Evolutionary conservation across 1,139 yeast species (phyloP), one percentile per base, ranked within the genome.

Genomic region (Candida smagusa): DNA sequence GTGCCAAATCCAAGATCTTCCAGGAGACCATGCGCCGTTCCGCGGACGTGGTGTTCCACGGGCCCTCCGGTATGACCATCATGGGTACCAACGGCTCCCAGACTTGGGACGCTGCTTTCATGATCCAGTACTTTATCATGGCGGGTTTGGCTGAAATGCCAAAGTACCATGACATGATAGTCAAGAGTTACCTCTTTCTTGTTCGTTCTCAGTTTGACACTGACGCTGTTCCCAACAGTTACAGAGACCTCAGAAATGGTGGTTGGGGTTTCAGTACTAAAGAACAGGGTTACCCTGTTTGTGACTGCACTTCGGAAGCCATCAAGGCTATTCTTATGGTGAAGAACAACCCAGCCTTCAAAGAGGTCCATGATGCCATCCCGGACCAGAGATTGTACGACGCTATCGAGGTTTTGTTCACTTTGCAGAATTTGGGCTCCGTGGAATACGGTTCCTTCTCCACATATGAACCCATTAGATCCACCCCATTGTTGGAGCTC

Each of bases 11-110:
- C 0, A 65, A 65, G 3, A 74, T 73, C 16, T 89, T 87, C 58
- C 53, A 69, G 38, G 65, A 71, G 26, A 74, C 84, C 30, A 58
- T 75, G 36, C 71, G 66, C 22, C 68, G 95, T 44, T 79, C 87
- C 68, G 75, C 81, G 35, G 97, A 92, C 52, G 81, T 80, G 28
- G 54, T 88, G 39, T 90, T 86, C 61, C 84, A 84, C 63, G 94
- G 96, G 0, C 84, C 92, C 0, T 86, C 84, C 54, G 99, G 99
- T 3, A 74, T 92, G 81, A 79, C 92, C 4, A 84, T 87, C 40
- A 87, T 86, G 86, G 99, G 99, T 7, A 94, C 99, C 0, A 94
- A 94, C 59, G 99, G 99, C 22, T 89, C 88, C 0, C 99, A 94
- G 59, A 90, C 85, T 1, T 94, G 99, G 98, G 99, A 94, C 59